Evolutionary conservation across 148 eudicot species (phyloP).

Genomic region (Rhododendron vialii): DNA sequence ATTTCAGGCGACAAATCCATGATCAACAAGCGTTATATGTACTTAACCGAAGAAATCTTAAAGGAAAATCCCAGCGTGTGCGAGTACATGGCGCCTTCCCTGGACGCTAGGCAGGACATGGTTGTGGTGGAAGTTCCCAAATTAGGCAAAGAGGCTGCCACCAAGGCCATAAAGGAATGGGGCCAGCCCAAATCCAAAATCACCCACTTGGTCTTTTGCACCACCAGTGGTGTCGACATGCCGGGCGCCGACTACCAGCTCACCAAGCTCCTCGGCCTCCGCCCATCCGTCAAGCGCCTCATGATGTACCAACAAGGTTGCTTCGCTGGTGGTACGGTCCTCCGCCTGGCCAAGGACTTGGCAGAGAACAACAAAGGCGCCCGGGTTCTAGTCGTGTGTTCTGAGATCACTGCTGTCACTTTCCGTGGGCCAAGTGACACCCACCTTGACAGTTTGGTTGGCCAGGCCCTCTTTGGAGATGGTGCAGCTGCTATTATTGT

Average conservation of each 20-base stretch:
- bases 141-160: conserved; percentile 16
- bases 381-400: conserved; percentile 35
- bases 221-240: conserved; percentile 31
- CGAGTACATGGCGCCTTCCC: conserved; percentile 39
- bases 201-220: conserved; percentile 29
- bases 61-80: conserved; percentile 23
- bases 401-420: conserved; percentile 39
- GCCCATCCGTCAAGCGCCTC: conserved; percentile 37
- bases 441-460: conserved; percentile 34
- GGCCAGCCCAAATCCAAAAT: conserved; percentile 27
- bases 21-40: conserved; percentile 39
- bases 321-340: conserved; percentile 44
- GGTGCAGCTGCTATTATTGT: conserved; percentile 33
- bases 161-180: conserved; percentile 23
- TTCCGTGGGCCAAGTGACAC: conserved; percentile 36
- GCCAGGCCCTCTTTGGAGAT: conserved; percentile 38
- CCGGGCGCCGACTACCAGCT: conserved; percentile 46
- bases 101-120: conserved; percentile 38
- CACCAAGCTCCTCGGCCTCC: conserved; percentile 41
- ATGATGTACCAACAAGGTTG: conserved; percentile 53
- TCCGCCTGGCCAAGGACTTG: conserved; percentile 38
- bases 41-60: conserved; percentile 30
- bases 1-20: conserved; percentile 34
- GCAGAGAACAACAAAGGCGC: conserved; percentile 44
- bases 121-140: conserved; percentile 41